Evolutionary conservation across 345 rosid species (phyloP), one percentile per base, ranked within the genome.

Genomic region (Raphanus sativus): DNA sequence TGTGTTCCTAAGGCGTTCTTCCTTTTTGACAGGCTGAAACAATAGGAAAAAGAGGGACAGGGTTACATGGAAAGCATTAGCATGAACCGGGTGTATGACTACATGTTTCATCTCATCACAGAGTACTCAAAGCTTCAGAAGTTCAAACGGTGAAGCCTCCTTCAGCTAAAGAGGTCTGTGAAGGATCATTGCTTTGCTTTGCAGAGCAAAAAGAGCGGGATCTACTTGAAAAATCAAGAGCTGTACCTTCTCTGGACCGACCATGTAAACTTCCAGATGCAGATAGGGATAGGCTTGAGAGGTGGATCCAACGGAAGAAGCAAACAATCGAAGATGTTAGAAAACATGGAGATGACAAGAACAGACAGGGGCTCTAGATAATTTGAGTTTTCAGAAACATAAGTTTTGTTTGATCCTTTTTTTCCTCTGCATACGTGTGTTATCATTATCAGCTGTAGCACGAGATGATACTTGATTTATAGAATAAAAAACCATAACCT

Each of bases 101-200:
- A 92, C 87, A 89, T 90, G 97, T 87, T 85, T 81, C 90, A 94
- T 80, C 92, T 94, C 63, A 85, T 94, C 68, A 58, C 56, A 1
- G 91, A 88, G 81, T 92, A 92, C 81, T 81, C 98, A 34, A 92
- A 89, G 86, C 85, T 94, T 83, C 93, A 78, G 62, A 84, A 81
- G 62, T 92, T 88, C 83, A 86, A 84, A 81, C 97, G 3, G 73
- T 71, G n/a, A 85, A 85, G 6, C 93, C 98, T 10, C 65, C 95
- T 30, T 82, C 93, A 1, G 91, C 95, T 62, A 81, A 42, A 17
- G 89, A 89, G 84, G 91, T 84, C 50, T 94, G 97, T 38, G 65
- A 38, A 52, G 97, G 87, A 58, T 92, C 97, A 21, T 29, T 92
- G 56, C 88, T 88, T 36, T 94, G 98, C 79, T 92, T 90, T 29